Evolutionary conservation across 1,284 basidiomycete genomes (phyloP), one percentile per base, ranked within the genome.

Genomic region (Farysia itapuensis): DNA sequence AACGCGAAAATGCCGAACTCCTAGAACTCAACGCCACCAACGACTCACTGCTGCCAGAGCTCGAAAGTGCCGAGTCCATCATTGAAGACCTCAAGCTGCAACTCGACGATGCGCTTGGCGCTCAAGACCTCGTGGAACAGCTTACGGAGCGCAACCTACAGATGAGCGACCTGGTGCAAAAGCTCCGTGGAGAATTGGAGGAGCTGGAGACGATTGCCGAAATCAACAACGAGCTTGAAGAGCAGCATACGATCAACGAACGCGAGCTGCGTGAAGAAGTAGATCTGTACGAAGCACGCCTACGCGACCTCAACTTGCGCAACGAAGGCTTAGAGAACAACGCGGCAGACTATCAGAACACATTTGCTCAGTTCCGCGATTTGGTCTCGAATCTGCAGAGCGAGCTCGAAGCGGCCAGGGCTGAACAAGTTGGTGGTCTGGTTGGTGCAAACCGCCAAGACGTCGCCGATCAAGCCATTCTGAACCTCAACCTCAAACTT

Each of bases 141-240:
- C 82, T 99, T 26, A 97, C 94, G 0, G 95, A 97, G 72, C 85
- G 91, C 19, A 98, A 97, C 75, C 81, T 96, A 18, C 84, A 50
- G 43, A 41, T 68, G 24, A 24, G 72, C 89, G 89, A 94, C 89
- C 84, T 90, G 18, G 43, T 97, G 61, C 94, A 97, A 72, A 90
- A 95, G 78, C 92, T 97, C 87, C 84, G 88, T 5, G 86, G 89
- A 43, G 89, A 88, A 0, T 91, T 97, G 39, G 94, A 97, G 73
- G 94, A 98, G 72, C 84, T 96, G 13, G 94, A 98, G 73, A 86
- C 93, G 12, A 83, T 98, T 39, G 90, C 93, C 77, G 93, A 97
- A 68, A 85, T 99, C 43, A 91, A 87, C 58, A 94, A 98, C 64
- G 95, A 99, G 78, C 82, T 99, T 3, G 95, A 98, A 77, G 94